These are phyloP conservation scores for Aspergillus leporis DNA, from an alignment of 495 filamentous ascomycete species.

Conservation along the genomic window DNA sequence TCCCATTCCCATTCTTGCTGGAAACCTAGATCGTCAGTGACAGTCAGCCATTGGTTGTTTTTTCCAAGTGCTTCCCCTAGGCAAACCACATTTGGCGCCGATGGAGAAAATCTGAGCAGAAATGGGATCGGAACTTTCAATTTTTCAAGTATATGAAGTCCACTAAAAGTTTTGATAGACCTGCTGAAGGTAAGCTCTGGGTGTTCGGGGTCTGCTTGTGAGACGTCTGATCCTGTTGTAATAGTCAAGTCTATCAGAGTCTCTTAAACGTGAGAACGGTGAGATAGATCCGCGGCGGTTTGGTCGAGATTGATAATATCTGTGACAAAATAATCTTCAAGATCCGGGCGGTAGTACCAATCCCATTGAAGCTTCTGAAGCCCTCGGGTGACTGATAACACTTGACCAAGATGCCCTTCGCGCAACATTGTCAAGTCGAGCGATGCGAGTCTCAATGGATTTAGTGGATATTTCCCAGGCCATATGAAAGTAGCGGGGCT, in stretches of 20 bases:
- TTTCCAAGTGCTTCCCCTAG: not conserved
- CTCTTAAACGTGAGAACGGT: constrained; percentile 10
- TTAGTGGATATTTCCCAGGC: constrained; percentile 5
- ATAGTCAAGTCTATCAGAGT: constrained; percentile 12
- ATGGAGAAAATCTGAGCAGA: constrained; percentile 10
- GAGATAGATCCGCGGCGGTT: constrained; percentile 8
- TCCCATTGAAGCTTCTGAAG: constrained; percentile 9
- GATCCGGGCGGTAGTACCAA: constrained; percentile 10
- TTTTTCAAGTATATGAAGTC: constrained; percentile 4
- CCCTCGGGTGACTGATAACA: constrained; percentile 6
- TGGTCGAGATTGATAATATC: constrained; percentile 14
- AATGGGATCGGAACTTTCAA: constrained; percentile 10
- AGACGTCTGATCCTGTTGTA: constrained; percentile 1
- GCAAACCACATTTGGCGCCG: not conserved
- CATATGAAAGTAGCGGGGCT: constrained; percentile 6
- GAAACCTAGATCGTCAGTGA: constrained; percentile 4
- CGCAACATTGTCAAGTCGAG: constrained; percentile 13
- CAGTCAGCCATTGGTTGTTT: constrained; percentile 9
- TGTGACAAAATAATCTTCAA: constrained; percentile 7
- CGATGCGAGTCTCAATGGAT: constrained; percentile 10
- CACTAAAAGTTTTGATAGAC: constrained; percentile 10
- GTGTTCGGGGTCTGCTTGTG: not conserved
- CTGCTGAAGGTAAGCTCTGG: constrained; percentile 4
- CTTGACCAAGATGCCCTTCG: constrained; percentile 10
- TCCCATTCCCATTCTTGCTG: constrained; percentile 13